Percentiles rank a stretch among this genome's conserved stretches.
Evolutionary conservation across 75 land plant species (phyloP).

Genomic region (Selaginella tamariscina): DNA sequence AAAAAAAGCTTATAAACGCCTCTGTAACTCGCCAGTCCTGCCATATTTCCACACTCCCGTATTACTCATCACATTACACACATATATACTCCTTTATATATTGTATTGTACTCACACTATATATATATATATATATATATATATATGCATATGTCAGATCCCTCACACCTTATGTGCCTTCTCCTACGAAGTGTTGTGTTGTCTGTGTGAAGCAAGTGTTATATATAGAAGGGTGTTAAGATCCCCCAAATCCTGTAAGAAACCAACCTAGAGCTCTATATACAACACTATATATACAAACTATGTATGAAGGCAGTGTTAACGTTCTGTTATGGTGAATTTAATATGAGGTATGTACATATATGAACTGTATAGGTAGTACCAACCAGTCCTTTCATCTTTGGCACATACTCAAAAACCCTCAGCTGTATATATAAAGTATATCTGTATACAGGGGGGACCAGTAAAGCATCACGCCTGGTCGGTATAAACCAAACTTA

Average conservation of each 20-base stretch:
- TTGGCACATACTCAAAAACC: neutral
- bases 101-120: no score
- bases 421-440: neutral
- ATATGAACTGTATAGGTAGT: no score
- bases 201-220: neutral
- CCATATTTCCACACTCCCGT: neutral
- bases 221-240: neutral
- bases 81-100: no score
- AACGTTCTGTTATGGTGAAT: neutral
- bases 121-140: no score
- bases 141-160: slow-evolving; percentile 3
- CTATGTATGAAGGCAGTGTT: neutral
- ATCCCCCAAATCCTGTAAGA: neutral
- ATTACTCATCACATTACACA: no score
- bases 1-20: neutral
- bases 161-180: neutral
- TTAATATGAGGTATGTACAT: no score
- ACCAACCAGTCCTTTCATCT: no score
- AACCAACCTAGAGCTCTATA: neutral
- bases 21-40: neutral
- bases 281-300: neutral
- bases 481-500: neutral
- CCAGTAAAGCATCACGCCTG: neutral
- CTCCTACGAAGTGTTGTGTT: neutral
- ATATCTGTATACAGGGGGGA: neutral